Evolutionary conservation across 1,139 yeast species (phyloP), one percentile per base, ranked within the genome.

Genomic region (Chernovozyma aurita): DNA sequence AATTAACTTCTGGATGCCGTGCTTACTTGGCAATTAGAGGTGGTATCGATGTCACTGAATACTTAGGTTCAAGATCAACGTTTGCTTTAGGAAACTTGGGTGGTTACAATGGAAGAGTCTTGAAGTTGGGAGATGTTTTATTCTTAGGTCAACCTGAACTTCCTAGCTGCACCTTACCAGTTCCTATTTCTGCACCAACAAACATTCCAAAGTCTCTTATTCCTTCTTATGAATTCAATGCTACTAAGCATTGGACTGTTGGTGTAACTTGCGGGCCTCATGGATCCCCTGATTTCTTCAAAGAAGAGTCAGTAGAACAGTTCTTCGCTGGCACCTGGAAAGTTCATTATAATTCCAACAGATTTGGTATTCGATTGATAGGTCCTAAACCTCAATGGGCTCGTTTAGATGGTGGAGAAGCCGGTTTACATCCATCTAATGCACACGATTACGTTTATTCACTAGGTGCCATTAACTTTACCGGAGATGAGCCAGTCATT

Each of bases 301-400:
- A 76, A 41, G 61, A 71, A n/a, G 95, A 85, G 52, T 77, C 85
- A 12, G 78, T 87, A 26, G 68, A 72, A 26, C 84, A 81, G 37
- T 88, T 92, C 63, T 87, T 90, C 55, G 52, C 69, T 4, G 73
- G 79, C 36, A 76, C 77, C 44, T 90, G 97, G 97, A 90, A 88
- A 61, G 90, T 90, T 33, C 97, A 92, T 59, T 92, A 92, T 70
- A 92, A 92, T 64, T 88, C 97, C 28, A 92, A 92, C 63, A 76
- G 97, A 61, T 90, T 90, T 61, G 98, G 97, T 57, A 95, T 92
- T 30, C 78, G 97, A 57, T 70, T 92, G 48, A 80, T 85, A 45
- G 98, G 97, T 33, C 97, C 97, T 41, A 90, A 88, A 59, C 98
- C 97, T 7, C 73, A 77, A 54, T 92, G 97, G 97, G 96, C 97